These are phyloP conservation scores for Amanita rimosa DNA, from an alignment of 768 basidiomycete genomes.

Conservation along the genomic window DNA sequence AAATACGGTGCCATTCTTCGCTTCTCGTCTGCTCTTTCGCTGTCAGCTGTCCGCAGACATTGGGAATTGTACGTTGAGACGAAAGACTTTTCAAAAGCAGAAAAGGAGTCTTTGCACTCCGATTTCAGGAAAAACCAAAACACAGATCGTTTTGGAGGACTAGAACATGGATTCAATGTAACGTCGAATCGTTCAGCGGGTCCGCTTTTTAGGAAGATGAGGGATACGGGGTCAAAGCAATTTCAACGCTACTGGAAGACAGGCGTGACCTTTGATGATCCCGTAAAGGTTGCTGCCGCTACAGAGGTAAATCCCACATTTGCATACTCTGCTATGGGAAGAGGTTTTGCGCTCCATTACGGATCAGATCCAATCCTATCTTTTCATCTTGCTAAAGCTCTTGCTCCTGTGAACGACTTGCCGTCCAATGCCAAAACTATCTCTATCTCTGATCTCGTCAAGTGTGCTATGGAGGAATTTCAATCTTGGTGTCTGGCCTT, in stretches of 20 bases:
- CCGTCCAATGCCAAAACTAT: not conserved
- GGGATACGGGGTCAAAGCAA: slow-evolving; percentile 10
- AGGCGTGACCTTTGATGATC: slow-evolving; percentile 22
- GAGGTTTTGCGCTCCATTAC: slow-evolving; percentile 29
- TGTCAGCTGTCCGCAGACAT: slow-evolving; percentile 25
- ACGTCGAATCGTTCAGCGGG: slow-evolving; percentile 23
- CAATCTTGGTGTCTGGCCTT: slow-evolving; percentile 20
- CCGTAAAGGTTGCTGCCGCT: slow-evolving; percentile 10
- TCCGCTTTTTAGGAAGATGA: slow-evolving; percentile 16
- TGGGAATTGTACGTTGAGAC: slow-evolving; percentile 27
- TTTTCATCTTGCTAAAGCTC: slow-evolving; percentile 28
- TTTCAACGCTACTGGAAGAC: slow-evolving; percentile 28
- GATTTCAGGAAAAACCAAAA: slow-evolving; percentile 14
- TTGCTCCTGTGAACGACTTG: slow-evolving; percentile 12
- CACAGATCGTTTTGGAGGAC: slow-evolving; percentile 5
- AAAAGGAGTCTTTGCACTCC: slow-evolving; percentile 12
- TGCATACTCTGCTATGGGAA: slow-evolving; percentile 25
- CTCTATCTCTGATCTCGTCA: slow-evolving; percentile 15
- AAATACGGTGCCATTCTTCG: slow-evolving; percentile 24
- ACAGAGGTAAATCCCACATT: slow-evolving; percentile 35
- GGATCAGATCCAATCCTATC: slow-evolving; percentile 28
- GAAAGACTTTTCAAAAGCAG: slow-evolving; percentile 13
- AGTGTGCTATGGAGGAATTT: slow-evolving; percentile 23
- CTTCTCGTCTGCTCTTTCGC: slow-evolving; percentile 26
- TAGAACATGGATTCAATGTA: not conserved